Conservation (phyloP, 805 yeast genomes). For the Candida andamanensis region DNA sequence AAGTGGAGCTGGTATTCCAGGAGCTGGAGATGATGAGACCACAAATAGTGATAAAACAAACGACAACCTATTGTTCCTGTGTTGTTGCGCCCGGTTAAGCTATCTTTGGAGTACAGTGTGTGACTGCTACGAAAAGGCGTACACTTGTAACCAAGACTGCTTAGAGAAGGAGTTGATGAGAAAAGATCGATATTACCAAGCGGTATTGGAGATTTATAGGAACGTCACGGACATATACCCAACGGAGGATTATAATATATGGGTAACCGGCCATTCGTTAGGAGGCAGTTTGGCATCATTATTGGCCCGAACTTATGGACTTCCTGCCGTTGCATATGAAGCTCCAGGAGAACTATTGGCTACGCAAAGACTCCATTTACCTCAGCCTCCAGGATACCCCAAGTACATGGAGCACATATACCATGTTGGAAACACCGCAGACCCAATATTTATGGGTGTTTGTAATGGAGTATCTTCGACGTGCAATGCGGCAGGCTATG, state of each 20-base stretch:
- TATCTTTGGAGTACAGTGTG: slow-evolving; percentile 94
- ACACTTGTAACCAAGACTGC: slow-evolving; percentile 86
- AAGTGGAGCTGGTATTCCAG: slow-evolving; percentile 64
- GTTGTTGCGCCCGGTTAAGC: slow-evolving; percentile 92
- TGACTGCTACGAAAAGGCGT: slow-evolving; percentile 80
- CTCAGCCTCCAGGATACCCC: slow-evolving; percentile 89
- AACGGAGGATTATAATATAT: slow-evolving; percentile 53
- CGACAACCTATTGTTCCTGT: slow-evolving; percentile 85
- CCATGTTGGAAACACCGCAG: slow-evolving; percentile 97
- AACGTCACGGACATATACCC: slow-evolving; percentile 69
- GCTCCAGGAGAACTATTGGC: slow-evolving; percentile 92
- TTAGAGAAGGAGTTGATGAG: slow-evolving; percentile 69
- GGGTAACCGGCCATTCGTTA: slow-evolving; percentile 93
- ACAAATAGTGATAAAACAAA: slow-evolving; percentile 75
- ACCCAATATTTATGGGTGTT: slow-evolving; percentile 93
- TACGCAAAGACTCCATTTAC: slow-evolving; percentile 77
- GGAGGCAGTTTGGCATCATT: slow-evolving; percentile 85
- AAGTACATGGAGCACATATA: slow-evolving; percentile 74
- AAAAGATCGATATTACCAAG: slow-evolving; percentile 78
- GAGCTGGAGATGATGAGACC: slow-evolving; percentile 57
- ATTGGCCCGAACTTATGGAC: slow-evolving; percentile 82
- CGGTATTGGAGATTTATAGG: slow-evolving; percentile 69
- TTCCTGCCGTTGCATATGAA: slow-evolving; percentile 86
- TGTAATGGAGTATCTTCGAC: slow-evolving; percentile 90
- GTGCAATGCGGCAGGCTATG: slow-evolving; percentile 91